phyloP scores from a whole-genome alignment of 805 yeast species.

The Candida pini region DNA sequence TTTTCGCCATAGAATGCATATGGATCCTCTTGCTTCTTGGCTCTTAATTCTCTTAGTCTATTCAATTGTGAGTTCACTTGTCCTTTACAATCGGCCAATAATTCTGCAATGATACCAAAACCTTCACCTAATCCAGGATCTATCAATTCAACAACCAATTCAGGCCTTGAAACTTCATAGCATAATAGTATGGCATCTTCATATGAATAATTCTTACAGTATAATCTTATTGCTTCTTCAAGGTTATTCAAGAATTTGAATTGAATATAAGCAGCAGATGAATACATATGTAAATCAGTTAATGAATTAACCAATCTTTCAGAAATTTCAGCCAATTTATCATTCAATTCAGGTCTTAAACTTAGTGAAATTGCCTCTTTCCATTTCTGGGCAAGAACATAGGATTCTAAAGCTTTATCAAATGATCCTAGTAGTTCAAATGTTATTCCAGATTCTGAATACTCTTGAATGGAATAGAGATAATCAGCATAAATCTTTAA shows the following conservation, averaged over 20 bases:
- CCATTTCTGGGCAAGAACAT: slow-evolving; percentile 73
- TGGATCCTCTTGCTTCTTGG: slow-evolving; percentile 80
- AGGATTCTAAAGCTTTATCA: slow-evolving; percentile 64
- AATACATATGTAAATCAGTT: slow-evolving; percentile 63
- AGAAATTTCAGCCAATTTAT: slow-evolving; percentile 41
- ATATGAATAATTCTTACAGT: slow-evolving; percentile 69
- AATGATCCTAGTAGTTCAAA: slow-evolving; percentile 61
- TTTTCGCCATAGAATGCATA: slow-evolving; percentile 73
- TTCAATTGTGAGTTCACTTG: slow-evolving; percentile 79
- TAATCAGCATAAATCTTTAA: slow-evolving; percentile 57
- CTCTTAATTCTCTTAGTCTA: slow-evolving; percentile 78
- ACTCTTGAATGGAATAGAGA: slow-evolving; percentile 51
- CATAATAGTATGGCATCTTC: slow-evolving; percentile 73
- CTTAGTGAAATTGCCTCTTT: slow-evolving; percentile 71
- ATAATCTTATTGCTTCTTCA: slow-evolving; percentile 57
- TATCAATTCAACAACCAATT: slow-evolving; percentile 50
- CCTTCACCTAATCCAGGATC: slow-evolving; percentile 81
- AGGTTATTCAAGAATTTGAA: slow-evolving; percentile 53
- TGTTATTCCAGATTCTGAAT: slow-evolving; percentile 70
- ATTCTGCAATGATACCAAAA: slow-evolving; percentile 80
- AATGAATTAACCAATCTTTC: slow-evolving; percentile 55
- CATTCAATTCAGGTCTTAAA: slow-evolving; percentile 34
- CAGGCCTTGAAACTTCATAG: slow-evolving; percentile 34
- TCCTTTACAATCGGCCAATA: slow-evolving; percentile 86
- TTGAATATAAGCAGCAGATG: slow-evolving; percentile 77